phyloP scores from a whole-genome alignment of 495 filamentous ascomycete species.

The Aspergillus nidulans region DNA sequence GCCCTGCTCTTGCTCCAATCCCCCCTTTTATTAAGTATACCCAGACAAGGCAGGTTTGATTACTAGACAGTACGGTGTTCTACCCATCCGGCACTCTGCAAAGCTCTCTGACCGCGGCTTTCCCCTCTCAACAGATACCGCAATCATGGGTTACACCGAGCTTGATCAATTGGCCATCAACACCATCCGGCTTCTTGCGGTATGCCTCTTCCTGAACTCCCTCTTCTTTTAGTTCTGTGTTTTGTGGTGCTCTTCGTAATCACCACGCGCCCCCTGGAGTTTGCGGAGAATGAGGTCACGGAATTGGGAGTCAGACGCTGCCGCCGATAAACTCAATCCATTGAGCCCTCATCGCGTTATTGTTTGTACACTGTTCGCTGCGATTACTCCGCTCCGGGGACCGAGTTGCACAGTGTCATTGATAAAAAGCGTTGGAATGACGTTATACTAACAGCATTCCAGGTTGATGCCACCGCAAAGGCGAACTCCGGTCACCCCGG shows the following conservation, averaged over 20 bases:
- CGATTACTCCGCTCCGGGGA: not conserved
- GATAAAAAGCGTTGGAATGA: not conserved
- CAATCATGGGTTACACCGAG: constrained; percentile 86
- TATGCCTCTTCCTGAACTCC: constrained; percentile 38
- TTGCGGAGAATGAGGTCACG: not conserved
- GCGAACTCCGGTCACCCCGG: constrained; percentile 98
- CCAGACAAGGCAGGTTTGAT: constrained; percentile 10
- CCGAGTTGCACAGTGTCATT: not conserved
- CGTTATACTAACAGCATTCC: constrained; percentile 18
- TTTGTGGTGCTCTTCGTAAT: constrained; percentile 14
- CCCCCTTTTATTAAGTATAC: constrained; percentile 11
- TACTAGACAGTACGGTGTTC: constrained; percentile 11
- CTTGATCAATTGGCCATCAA: constrained; percentile 88
- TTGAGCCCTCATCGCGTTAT: not conserved
- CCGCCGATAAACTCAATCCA: not conserved
- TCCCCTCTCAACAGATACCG: constrained; percentile 27
- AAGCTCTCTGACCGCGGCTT: constrained; percentile 6
- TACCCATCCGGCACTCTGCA: constrained; percentile 1
- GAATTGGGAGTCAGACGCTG: not conserved
- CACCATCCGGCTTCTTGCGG: constrained; percentile 93
- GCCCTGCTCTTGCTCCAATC: constrained; percentile 17
- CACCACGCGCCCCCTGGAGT: not conserved
- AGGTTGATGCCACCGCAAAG: constrained; percentile 96
- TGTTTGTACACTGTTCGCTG: not conserved
- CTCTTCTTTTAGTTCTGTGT: constrained; percentile 9